Evolutionary conservation across 2,329 filamentous ascomycete species (phyloP).

Genomic region (Xylariaceae sp.): DNA sequence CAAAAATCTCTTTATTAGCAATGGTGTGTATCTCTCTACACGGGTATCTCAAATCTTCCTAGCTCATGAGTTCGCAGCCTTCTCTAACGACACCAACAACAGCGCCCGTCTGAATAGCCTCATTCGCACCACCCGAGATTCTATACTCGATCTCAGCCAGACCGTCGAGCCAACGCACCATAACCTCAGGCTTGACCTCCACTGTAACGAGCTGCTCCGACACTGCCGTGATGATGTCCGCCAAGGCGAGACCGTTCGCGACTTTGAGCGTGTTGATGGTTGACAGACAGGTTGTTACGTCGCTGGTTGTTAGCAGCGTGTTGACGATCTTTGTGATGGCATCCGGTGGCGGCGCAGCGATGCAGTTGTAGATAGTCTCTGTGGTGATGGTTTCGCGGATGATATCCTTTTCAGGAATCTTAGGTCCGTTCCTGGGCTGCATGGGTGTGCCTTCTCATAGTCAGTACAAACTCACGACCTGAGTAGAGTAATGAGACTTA

Average conservation of each 20-base stretch:
- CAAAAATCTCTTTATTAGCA: constrained; percentile 1
- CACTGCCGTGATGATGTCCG: constrained; percentile 85
- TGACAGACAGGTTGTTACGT: constrained; percentile 82
- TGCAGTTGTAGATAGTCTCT: constrained; percentile 94
- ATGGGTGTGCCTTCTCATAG: constrained; percentile 57
- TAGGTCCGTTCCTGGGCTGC: constrained; percentile 53
- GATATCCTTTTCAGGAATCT: constrained; percentile 58
- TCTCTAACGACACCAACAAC: constrained; percentile 82
- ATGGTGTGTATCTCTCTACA: not conserved
- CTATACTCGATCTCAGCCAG: constrained; percentile 90
- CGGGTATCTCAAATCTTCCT: constrained; percentile 15
- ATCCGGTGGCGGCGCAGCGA: constrained; percentile 86
- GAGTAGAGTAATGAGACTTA: constrained; percentile 36
- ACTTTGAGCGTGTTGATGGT: constrained; percentile 86
- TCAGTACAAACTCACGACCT: not conserved
- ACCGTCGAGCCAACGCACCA: constrained; percentile 87
- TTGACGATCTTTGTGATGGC: constrained; percentile 81
- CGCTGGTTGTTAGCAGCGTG: constrained; percentile 75
- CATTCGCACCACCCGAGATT: constrained; percentile 79
- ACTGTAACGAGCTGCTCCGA: constrained; percentile 76
- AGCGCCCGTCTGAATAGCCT: constrained; percentile 86
- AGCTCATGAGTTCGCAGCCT: constrained; percentile 67
- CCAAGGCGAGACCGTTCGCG: constrained; percentile 78
- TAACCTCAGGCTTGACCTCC: constrained; percentile 79
- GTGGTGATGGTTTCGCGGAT: constrained; percentile 76